phyloP scores from a whole-genome alignment of 495 filamentous ascomycete species.

The Xylaria longipes region DNA sequence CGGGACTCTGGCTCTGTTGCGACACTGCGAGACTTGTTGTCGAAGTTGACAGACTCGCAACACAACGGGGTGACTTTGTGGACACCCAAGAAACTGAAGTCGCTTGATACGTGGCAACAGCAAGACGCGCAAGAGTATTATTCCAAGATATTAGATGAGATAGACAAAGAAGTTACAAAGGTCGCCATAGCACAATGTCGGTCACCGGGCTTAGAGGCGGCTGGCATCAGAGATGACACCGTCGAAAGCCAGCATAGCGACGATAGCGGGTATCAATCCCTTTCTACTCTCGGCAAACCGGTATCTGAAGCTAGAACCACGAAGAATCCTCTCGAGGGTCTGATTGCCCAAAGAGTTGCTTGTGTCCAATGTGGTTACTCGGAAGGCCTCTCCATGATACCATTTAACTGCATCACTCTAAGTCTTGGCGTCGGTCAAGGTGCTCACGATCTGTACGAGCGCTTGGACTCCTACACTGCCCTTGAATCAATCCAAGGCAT shows the following conservation, averaged over 20 bases:
- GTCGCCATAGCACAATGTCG: constrained; percentile 50
- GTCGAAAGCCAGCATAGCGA: constrained; percentile 52
- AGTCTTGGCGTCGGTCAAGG: constrained; percentile 63
- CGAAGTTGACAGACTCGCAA: constrained; percentile 66
- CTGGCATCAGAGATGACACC: constrained; percentile 42
- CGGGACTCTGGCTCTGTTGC: constrained; percentile 42
- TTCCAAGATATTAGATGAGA: constrained; percentile 82
- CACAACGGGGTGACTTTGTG: constrained; percentile 77
- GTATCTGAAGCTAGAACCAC: constrained; percentile 31
- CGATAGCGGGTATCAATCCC: constrained; percentile 56
- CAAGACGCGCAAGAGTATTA: constrained; percentile 99
- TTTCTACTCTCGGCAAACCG: constrained; percentile 34
- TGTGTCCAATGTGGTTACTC: constrained; percentile 87
- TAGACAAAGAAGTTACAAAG: constrained; percentile 77
- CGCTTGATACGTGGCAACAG: constrained; percentile 91
- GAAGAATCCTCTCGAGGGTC: constrained; percentile 78
- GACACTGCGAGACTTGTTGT: constrained; percentile 68
- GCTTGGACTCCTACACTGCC: constrained; percentile 82
- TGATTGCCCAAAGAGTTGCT: constrained; percentile 87
- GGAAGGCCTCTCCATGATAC: constrained; percentile 83
- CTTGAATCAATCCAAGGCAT: constrained; percentile 86
- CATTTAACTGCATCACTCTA: constrained; percentile 93
- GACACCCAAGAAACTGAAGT: constrained; percentile 79
- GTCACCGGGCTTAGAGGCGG: constrained; percentile 40
- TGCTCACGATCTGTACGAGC: constrained; percentile 72